Evolutionary conservation across 257 asterid genomes (phyloP).

Genomic region (Hygrophila difformis): DNA sequence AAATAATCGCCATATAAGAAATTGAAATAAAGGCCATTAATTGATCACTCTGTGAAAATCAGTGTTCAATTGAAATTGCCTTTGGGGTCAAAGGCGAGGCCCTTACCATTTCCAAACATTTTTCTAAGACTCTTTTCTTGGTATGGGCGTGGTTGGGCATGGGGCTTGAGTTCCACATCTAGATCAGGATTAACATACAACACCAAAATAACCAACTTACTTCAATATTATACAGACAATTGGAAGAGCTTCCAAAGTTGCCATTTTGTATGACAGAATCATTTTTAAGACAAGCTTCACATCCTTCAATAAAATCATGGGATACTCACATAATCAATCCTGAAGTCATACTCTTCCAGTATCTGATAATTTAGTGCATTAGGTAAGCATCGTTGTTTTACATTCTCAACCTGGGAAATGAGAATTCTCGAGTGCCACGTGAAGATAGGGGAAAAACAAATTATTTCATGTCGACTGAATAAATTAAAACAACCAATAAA

Average conservation of each 20-base stretch:
- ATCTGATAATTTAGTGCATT: constrained; percentile 92
- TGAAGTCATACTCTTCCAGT: constrained; percentile 98
- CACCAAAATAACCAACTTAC: constrained; percentile 9
- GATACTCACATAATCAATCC: constrained; percentile 84
- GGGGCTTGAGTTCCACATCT: constrained; percentile 95
- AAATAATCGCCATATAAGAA: too few relatives aligned
- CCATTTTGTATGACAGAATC: constrained; percentile 9
- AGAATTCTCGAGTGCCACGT: not conserved
- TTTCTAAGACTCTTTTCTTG: constrained; percentile 97
- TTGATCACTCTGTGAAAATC: too few relatives aligned
- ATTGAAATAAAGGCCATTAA: too few relatives aligned
- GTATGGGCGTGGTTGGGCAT: constrained; percentile 98
- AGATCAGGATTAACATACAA: constrained; percentile 93
- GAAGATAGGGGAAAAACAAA: not conserved
- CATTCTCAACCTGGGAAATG: constrained; percentile 28
- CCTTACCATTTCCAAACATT: constrained; percentile 92
- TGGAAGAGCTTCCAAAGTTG: constrained; percentile 3
- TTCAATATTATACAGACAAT: constrained; percentile 3
- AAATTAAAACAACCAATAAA: not conserved
- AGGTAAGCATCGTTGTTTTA: constrained; percentile 87
- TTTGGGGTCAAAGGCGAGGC: constrained; percentile 3
- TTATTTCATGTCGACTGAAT: not conserved
- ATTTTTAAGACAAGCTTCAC: constrained; percentile 3
- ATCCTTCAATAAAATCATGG: constrained; percentile 1
- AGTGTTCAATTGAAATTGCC: too few relatives aligned